Conservation (phyloP, 2,329 filamentous ascomycete genomes). For the Fusarium citri region DNA sequence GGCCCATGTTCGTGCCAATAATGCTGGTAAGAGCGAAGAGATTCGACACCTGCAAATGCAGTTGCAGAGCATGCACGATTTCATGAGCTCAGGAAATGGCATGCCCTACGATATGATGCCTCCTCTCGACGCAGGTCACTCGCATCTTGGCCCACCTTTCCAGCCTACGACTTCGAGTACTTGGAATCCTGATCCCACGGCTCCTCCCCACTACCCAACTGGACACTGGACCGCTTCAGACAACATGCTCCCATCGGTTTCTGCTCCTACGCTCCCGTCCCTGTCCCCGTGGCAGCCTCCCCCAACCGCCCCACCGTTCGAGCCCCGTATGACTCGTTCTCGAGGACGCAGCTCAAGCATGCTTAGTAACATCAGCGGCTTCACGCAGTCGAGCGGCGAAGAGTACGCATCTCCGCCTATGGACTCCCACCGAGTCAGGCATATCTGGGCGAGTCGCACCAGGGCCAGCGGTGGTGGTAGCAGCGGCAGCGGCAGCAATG, state of each 20-base stretch:
- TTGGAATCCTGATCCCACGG: slow-evolving; percentile 53
- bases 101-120: slow-evolving; percentile 49
- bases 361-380: slow-evolving; percentile 74
- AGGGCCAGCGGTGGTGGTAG: slow-evolving; percentile 54
- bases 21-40: slow-evolving; percentile 48
- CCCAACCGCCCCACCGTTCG: slow-evolving; percentile 52
- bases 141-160: slow-evolving; percentile 44
- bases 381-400: slow-evolving; percentile 71
- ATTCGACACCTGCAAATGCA: slow-evolving; percentile 49
- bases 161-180: slow-evolving; percentile 40
- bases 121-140: slow-evolving; percentile 38
- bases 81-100: slow-evolving; percentile 49
- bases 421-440: slow-evolving; percentile 32
- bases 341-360: slow-evolving; percentile 73
- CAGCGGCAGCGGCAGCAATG: slow-evolving; percentile 62
- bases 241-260: slow-evolving; percentile 50
- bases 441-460: slow-evolving; percentile 46
- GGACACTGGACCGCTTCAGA: slow-evolving; percentile 54
- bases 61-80: slow-evolving; percentile 49
- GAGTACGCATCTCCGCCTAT: slow-evolving; percentile 52
- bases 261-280: slow-evolving; percentile 48
- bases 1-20: slow-evolving; percentile 52
- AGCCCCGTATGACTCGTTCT: slow-evolving; percentile 55
- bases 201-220: slow-evolving; percentile 50
- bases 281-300: slow-evolving; percentile 53